Evolutionary conservation across 352 stramenopile species (phyloP), one percentile per base, ranked within the genome.

Genomic region (Globisporangium uncinulatum): DNA sequence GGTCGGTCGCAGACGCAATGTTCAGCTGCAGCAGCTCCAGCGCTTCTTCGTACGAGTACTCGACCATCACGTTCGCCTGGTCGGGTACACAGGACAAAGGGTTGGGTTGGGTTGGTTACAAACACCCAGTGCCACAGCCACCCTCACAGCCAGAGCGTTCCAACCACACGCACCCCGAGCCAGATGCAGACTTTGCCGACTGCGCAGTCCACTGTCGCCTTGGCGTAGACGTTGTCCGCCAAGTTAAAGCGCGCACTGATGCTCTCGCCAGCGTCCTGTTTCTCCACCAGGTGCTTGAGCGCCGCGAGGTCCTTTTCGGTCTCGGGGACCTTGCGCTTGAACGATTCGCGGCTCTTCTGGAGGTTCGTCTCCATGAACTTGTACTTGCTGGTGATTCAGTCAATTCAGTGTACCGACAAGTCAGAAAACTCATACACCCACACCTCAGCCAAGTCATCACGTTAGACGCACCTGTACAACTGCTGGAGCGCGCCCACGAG

Each of bases 21-120:
- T 94, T 96, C 56, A 73, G 66, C 59, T 88, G 62, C 75, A 97
- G 71, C 80, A 98, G 64, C 45, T 88, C 79, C 39, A 97, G 76
- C 11, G 95, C 95, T 64, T 99, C 96, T n/a, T 98, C 84, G 65
- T 98, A 98, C 48, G 91, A 95, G 70, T 98, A 98, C 67, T 99
- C 95, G 60, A 98, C 83, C 93, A 98, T 98, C 34, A 98, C 92
- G 77, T 98, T 98, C 15, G 95, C 96, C 37, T 83, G 41, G 4
- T 5, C 9, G 10, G 24, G 24, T 29, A 29, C 24, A 29, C 24
- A 29, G 24, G 24, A 29, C 24, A 1, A 4, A 29, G 24, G 24
- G n/a, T n/a, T n/a, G 24, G 24, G 24, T 4, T 29, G 4, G 2
- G 24, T 29, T 29, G 24, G 24, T 29, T 29, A 29, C 24, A 29